These are phyloP conservation scores for Mortierella polycephala DNA, from an alignment of 371 early-diverging fungal species.

Conservation along the genomic window DNA sequence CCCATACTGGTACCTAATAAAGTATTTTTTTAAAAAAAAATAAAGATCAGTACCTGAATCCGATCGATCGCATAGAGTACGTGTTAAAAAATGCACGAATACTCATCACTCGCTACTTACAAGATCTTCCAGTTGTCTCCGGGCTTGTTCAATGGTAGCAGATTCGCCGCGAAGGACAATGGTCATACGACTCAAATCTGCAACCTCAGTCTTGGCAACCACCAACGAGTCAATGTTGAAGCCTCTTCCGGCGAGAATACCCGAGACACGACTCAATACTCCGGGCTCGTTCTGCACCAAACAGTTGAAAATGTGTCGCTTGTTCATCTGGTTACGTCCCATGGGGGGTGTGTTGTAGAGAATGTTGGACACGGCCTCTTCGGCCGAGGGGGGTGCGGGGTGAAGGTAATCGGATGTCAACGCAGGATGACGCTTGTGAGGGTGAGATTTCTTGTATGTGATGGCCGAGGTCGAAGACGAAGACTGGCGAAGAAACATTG, in stretches of 20 bases:
- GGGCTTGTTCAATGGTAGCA: conserved; percentile 90
- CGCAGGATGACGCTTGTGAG: conserved; percentile 66
- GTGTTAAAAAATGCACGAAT: neutral
- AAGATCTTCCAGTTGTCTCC: conserved; percentile 93
- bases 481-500: conserved; percentile 36
- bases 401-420: conserved; percentile 52
- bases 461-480: conserved; percentile 68
- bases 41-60: neutral
- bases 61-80: too few relatives aligned
- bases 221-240: conserved; percentile 98
- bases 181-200: conserved; percentile 94
- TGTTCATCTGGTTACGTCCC: conserved; percentile 56
- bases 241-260: conserved; percentile 94
- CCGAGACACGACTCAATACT: conserved; percentile 90
- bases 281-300: conserved; percentile 97
- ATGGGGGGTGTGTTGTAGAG: conserved; percentile 87
- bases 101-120: conserved; percentile 51
- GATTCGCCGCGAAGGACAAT: conserved; percentile 90
- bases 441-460: conserved; percentile 65
- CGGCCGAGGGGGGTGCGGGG: conserved; percentile 65
- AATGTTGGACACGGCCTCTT: conserved; percentile 92
- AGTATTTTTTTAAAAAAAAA: too few relatives aligned
- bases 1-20: conserved; percentile 92
- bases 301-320: conserved; percentile 91
- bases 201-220: conserved; percentile 94